Conservation (phyloP, 495 filamentous ascomycete genomes). For the Xylaria scruposa region DNA sequence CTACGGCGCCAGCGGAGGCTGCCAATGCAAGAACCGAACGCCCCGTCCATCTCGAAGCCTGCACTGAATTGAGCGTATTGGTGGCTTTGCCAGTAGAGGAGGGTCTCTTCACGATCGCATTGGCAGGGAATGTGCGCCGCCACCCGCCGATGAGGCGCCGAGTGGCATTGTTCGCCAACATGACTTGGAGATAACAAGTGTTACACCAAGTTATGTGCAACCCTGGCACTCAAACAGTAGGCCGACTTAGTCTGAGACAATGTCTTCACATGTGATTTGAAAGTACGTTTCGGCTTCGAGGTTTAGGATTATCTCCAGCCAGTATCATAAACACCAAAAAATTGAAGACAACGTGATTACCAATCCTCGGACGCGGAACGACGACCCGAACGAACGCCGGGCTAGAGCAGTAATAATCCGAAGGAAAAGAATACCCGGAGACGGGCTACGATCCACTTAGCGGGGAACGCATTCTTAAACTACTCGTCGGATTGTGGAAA, state of each 20-base stretch:
- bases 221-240: neutral
- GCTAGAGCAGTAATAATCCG: neutral
- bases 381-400: neutral
- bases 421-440: conserved; percentile 26
- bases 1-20: conserved; percentile 48
- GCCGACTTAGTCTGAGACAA: neutral
- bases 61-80: neutral
- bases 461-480: neutral
- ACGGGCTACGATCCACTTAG: neutral
- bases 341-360: neutral
- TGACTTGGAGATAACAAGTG: conserved; percentile 12
- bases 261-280: neutral
- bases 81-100: conserved; percentile 23
- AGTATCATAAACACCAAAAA: neutral
- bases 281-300: neutral
- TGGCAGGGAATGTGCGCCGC: conserved; percentile 34
- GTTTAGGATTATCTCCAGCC: neutral
- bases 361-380: neutral
- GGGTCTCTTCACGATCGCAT: conserved; percentile 30
- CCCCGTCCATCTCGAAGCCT: conserved; percentile 33
- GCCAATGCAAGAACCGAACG: conserved; percentile 49
- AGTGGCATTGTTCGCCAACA: conserved; percentile 35
- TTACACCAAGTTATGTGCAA: conserved; percentile 13
- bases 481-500: neutral
- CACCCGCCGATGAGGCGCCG: conserved; percentile 36